Evolutionary conservation across 441 rosid species (phyloP).

Genomic region (Populus hybrid): DNA sequence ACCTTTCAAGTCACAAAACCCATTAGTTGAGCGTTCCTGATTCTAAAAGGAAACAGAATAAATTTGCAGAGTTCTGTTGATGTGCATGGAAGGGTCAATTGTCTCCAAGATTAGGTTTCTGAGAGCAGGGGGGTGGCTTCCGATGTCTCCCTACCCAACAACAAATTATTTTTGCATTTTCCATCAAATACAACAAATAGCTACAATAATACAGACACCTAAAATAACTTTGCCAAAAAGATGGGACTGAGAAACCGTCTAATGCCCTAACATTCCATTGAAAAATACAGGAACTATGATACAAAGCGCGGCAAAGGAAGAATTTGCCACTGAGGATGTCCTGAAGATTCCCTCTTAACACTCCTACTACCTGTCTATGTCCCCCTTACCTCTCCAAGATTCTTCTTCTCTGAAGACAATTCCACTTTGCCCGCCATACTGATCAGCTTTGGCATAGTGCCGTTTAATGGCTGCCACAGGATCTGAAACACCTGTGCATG

Average conservation of each 20-base stretch:
- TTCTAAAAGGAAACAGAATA: too few species aligned
- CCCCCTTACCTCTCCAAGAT: slow-evolving; percentile 58
- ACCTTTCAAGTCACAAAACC: too few species aligned
- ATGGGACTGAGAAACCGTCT: slow-evolving; percentile 28
- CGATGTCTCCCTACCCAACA: slow-evolving; percentile 1
- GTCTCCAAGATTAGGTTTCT: not conserved
- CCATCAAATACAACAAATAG: slow-evolving; percentile 56
- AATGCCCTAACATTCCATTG: slow-evolving; percentile 37
- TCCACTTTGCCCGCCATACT: slow-evolving; percentile 43
- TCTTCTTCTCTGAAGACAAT: slow-evolving; percentile 47
- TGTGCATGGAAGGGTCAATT: too few species aligned
- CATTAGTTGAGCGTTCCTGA: too few species aligned
- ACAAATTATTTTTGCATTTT: slow-evolving; percentile 56
- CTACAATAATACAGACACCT: slow-evolving; percentile 46
- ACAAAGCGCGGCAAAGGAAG: slow-evolving; percentile 43
- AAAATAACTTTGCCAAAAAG: slow-evolving; percentile 27
- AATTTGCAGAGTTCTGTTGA: too few species aligned
- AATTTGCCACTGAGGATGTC: slow-evolving; percentile 27
- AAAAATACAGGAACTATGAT: slow-evolving; percentile 54
- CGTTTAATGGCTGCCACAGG: slow-evolving; percentile 57
- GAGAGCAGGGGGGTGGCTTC: not conserved
- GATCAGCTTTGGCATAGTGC: slow-evolving; percentile 52
- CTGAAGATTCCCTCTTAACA: slow-evolving; percentile 22
- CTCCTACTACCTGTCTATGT: slow-evolving; percentile 54
- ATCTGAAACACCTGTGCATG: slow-evolving; percentile 47